A percentile compares a stretch with the other conserved stretches of the same genome.
phyloP scores from a whole-genome alignment of 2,329 filamentous ascomycete genomes.

The Trichoderma brevicompactum region DNA sequence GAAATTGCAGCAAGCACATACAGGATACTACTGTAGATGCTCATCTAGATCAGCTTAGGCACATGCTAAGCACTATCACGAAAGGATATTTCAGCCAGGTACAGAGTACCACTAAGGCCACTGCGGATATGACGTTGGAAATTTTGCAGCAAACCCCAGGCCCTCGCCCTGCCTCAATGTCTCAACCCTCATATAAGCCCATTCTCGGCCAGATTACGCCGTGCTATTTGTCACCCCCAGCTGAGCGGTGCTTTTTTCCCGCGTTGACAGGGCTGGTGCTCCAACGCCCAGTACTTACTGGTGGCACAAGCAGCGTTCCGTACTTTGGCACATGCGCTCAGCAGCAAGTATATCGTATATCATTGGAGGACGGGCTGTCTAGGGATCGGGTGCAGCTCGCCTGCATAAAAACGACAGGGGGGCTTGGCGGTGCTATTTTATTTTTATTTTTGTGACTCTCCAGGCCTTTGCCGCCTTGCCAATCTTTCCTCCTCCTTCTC shows the following conservation, averaged over 20 bases:
- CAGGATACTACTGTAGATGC: not conserved
- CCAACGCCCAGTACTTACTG: not conserved
- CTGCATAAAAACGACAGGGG: slow-evolving; percentile 20
- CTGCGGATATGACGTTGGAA: too few species aligned
- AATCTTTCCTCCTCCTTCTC: slow-evolving; percentile 3
- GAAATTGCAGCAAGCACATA: not conserved
- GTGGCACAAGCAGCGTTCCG: not conserved
- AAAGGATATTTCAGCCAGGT: too few species aligned
- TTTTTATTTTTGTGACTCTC: slow-evolving; percentile 8
- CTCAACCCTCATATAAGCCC: not conserved
- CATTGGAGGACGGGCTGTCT: slow-evolving; percentile 6
- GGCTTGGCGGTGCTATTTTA: slow-evolving; percentile 16
- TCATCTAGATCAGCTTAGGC: too few species aligned
- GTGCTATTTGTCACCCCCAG: not conserved
- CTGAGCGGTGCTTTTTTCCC: not conserved
- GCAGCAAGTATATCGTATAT: not conserved
- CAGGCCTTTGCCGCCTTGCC: not conserved
- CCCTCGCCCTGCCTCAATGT: not conserved
- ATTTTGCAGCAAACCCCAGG: too few species aligned
- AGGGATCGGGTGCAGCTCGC: slow-evolving; percentile 18
- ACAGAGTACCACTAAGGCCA: too few species aligned
- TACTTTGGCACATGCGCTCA: not conserved
- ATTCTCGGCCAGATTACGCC: not conserved
- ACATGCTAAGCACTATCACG: too few species aligned
- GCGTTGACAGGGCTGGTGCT: not conserved